Evolutionary conservation across 75 land plant species (phyloP), one percentile per base, ranked within the genome.

Genomic region (Pinus albicaulis): DNA sequence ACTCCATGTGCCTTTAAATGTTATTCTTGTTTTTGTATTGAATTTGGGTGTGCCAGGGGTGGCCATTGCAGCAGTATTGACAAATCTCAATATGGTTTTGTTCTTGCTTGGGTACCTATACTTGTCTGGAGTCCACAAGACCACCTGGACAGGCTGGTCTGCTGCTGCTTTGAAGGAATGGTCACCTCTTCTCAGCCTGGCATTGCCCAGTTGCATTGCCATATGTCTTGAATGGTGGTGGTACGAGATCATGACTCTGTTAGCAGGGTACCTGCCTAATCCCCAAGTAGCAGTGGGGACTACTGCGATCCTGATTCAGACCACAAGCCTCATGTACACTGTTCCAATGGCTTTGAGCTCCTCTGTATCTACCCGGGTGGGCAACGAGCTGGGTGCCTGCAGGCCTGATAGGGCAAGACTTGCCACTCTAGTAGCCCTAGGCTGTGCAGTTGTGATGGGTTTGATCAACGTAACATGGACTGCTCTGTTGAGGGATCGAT

Each of bases 211-310:
- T 76, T 95, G 98, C 79, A 38, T 91, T 5, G 89, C 89, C n/a
- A 90, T 93, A 8, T 95, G 98, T 56, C 78, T 95, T 70, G 98
- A 95, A 76, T 95, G 98, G 98, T 95, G 98, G 98, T 95, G 98
- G 98, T 95, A 95, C 71, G 98, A 95, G 92, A 91, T 95, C 53
- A 87, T 95, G 80, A 93, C 90, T 14, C 86, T 95, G 14, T 74
- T 95, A 52, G 90, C 98, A 57, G 98, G 98, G 2, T 91, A 91
- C 57, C 76, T 95, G 76, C 88, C 89, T 4, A 65, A 93, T 36
- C 97, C 98, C n/a, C 77, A 81, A 53, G 80, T 84, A 5, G 86
- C 95, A 22, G 96, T 95, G 36, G 98, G 89, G 17, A 92, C 98
- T 60, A 89, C 96, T 56, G 93, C 93, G 53, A 87, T 95, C 52